These are phyloP conservation scores for Zopfia rhizophila DNA, from an alignment of 2,329 filamentous ascomycete genomes.

Conservation along the genomic window DNA sequence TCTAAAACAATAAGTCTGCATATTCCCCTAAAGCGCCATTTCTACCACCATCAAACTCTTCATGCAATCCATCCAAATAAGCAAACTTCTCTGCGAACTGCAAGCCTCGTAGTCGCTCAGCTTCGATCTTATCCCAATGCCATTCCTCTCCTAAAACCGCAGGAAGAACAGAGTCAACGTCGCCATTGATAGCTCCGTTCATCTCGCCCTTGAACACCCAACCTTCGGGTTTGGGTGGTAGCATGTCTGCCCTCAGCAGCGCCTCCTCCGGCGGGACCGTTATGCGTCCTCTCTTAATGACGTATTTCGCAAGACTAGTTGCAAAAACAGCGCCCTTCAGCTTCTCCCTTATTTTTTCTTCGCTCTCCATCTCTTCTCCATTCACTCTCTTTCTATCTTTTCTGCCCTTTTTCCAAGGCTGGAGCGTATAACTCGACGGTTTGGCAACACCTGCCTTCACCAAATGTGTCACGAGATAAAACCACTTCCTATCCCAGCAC, in stretches of 20 bases:
- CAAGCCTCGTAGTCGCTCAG: conserved; percentile 65
- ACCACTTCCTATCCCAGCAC: conserved; percentile 62
- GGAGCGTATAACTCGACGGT: conserved; percentile 55
- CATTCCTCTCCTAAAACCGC: conserved; percentile 56
- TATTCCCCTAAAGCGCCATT: conserved; percentile 58
- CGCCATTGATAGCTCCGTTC: conserved; percentile 12
- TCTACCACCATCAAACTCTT: conserved; percentile 59
- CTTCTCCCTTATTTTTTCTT: conserved; percentile 37
- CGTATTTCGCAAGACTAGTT: conserved; percentile 61
- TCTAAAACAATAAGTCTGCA: conserved; percentile 46
- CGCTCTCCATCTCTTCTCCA: conserved; percentile 33
- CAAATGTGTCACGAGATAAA: conserved; percentile 60
- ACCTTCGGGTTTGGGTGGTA: conserved; percentile 77
- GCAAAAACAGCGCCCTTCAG: conserved; percentile 59
- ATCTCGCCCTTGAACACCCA: conserved; percentile 37
- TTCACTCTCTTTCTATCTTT: conserved; percentile 26
- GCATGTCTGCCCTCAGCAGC: conserved; percentile 74
- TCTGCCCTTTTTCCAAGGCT: conserved; percentile 55
- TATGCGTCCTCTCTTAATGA: conserved; percentile 68
- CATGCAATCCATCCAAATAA: conserved; percentile 63
- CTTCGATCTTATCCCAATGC: conserved; percentile 70
- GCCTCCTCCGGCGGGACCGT: conserved; percentile 86
- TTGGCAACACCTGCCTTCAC: conserved; percentile 57
- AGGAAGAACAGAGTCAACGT: conserved; percentile 33
- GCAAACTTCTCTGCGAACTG: conserved; percentile 66